These are phyloP conservation scores for Chytriomyces confervae DNA, from an alignment of 192 early-diverging fungal genomes.

Conservation along the genomic window DNA sequence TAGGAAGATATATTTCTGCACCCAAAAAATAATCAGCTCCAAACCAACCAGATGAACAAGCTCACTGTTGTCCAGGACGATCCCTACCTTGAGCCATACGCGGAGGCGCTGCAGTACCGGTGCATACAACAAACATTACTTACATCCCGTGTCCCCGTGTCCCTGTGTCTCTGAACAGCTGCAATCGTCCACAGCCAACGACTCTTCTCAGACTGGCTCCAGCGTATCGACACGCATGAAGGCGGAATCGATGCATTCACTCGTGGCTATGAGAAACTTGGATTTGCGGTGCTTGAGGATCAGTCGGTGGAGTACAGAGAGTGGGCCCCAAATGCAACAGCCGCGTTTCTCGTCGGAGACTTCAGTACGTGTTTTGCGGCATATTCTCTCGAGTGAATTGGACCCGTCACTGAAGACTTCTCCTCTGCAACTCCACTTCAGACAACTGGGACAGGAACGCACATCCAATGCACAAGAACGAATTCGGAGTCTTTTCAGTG, in stretches of 20 bases:
- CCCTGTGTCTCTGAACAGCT: neutral
- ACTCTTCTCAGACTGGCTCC: slow-evolving; percentile 70
- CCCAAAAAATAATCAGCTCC: neutral
- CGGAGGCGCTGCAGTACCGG: slow-evolving; percentile 64
- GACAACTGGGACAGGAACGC: slow-evolving; percentile 82
- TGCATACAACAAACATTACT: slow-evolving; percentile 27
- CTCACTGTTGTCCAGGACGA: slow-evolving; percentile 67
- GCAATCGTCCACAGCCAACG: slow-evolving; percentile 1
- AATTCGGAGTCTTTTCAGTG: slow-evolving; percentile 80
- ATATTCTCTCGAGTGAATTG: neutral
- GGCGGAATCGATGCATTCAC: slow-evolving; percentile 87
- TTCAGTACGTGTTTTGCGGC: slow-evolving; percentile 69
- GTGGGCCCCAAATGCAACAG: slow-evolving; percentile 87
- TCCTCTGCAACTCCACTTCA: slow-evolving; percentile 34
- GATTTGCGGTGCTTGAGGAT: slow-evolving; percentile 70
- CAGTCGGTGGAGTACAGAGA: slow-evolving; percentile 81
- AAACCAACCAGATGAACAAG: neutral
- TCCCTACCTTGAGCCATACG: slow-evolving; percentile 80
- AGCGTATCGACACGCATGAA: slow-evolving; percentile 69
- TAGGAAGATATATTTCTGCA: neutral
- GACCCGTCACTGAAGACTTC: neutral
- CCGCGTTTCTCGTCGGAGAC: slow-evolving; percentile 86
- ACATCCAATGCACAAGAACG: slow-evolving; percentile 79
- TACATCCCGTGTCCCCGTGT: neutral
- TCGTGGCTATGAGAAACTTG: slow-evolving; percentile 79